These are phyloP conservation scores for Wickerhamiella allomyrinae DNA, from an alignment of 805 yeast species.

Conservation along the genomic window DNA sequence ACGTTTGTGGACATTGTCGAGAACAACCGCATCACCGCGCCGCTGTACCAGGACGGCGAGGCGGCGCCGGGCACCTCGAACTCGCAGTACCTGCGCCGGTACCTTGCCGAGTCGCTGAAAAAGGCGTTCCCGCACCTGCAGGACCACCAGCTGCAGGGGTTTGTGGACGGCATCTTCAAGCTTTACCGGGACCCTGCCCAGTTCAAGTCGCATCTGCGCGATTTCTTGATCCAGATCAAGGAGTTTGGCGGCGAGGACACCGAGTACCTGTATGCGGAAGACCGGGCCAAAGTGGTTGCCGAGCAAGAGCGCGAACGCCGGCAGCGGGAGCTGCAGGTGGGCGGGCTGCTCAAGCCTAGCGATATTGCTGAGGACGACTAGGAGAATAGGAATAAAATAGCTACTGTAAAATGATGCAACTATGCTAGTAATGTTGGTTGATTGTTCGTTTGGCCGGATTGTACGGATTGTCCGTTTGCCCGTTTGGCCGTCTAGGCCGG, in stretches of 20 bases:
- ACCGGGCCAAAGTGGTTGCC: constrained; percentile 58
- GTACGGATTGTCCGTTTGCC: no score
- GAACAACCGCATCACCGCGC: constrained; percentile 55
- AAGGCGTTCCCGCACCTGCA: constrained; percentile 89
- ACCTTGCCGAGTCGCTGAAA: constrained; percentile 63
- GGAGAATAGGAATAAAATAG: no score
- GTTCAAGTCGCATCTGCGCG: constrained; percentile 79
- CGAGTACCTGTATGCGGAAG: constrained; percentile 89
- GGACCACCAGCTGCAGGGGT: constrained; percentile 65
- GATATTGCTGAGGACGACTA: constrained; percentile 59
- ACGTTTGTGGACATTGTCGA: constrained; percentile 73
- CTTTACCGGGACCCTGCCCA: constrained; percentile 59
- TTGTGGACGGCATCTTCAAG: constrained; percentile 56
- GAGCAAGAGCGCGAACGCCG: constrained; percentile 59
- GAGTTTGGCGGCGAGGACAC: constrained; percentile 84
- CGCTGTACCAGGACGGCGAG: constrained; percentile 65
- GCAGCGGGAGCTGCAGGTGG: constrained; percentile 72
- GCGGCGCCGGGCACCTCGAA: constrained; percentile 81
- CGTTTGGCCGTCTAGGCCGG: no score
- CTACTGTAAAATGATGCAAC: no score
- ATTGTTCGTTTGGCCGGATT: no score
- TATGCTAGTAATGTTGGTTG: no score
- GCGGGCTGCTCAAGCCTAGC: constrained; percentile 88
- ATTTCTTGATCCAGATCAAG: constrained; percentile 89
- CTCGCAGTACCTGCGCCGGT: constrained; percentile 62